Percentiles rank a stretch among this genome's conserved stretches.
Evolutionary conservation across 1,284 basidiomycete genomes (phyloP).

Genomic region (Ganoderma lucidum): DNA sequence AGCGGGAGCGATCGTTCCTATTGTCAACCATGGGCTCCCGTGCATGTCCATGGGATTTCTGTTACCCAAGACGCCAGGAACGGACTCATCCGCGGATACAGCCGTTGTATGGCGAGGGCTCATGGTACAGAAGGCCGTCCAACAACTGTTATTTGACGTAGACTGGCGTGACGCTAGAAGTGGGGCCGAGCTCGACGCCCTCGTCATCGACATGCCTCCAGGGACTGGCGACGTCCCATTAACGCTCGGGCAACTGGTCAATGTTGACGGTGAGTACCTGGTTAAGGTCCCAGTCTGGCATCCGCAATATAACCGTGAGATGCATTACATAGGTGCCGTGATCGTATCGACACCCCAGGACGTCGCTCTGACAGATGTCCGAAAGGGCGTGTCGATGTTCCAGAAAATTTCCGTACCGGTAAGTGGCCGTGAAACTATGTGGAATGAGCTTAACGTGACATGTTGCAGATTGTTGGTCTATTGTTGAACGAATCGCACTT

Average conservation of each 20-base stretch:
- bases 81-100: constrained; percentile 64
- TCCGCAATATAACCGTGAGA: constrained; percentile 1
- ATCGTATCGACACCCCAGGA: constrained; percentile 98
- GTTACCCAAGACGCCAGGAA: constrained; percentile 58
- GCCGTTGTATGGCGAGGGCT: constrained; percentile 96
- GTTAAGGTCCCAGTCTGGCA: not conserved
- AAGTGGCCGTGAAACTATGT: constrained; percentile 35
- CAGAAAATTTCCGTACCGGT: constrained; percentile 91
- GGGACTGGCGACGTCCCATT: constrained; percentile 97
- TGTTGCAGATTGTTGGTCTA: constrained; percentile 81
- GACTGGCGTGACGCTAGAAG: constrained; percentile 75
- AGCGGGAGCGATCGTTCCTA: constrained; percentile 85
- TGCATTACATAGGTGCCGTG: constrained; percentile 69
- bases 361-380: constrained; percentile 91
- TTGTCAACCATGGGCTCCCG: constrained; percentile 90
- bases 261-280: constrained; percentile 75
- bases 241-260: constrained; percentile 90
- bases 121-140: constrained; percentile 99
- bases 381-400: constrained; percentile 95
- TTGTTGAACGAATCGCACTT: constrained; percentile 94
- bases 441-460: not conserved
- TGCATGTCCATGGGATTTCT: constrained; percentile 99
- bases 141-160: constrained; percentile 96
- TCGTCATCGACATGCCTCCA: constrained; percentile 97
- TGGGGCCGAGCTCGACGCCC: constrained; percentile 73